Percentiles rank a stretch among this genome's conserved stretches.
phyloP scores from a whole-genome alignment of 192 early-diverging fungal genomes.

The Coemansia sp. region DNA sequence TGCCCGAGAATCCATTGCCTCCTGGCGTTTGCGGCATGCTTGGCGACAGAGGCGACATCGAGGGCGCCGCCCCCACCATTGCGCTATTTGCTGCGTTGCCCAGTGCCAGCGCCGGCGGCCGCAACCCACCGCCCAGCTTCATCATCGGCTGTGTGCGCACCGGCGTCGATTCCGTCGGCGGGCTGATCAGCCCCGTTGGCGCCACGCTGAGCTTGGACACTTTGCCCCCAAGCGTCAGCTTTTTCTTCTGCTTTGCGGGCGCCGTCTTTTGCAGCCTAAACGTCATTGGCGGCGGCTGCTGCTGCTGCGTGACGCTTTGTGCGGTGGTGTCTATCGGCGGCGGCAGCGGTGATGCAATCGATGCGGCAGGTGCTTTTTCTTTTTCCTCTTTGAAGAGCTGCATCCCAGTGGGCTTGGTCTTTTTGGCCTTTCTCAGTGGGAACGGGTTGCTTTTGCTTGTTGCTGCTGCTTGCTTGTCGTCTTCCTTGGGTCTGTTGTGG shows the following conservation, averaged over 20 bases:
- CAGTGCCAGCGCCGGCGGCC: constrained; percentile 40
- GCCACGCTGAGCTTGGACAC: constrained; percentile 37
- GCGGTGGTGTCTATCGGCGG: neutral
- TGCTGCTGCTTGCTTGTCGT: neutral
- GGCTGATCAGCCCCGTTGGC: constrained; percentile 42
- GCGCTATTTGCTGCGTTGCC: constrained; percentile 12
- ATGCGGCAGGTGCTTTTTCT: neutral
- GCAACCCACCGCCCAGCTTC: constrained; percentile 5
- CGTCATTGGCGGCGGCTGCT: constrained; percentile 14
- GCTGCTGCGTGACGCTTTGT: neutral
- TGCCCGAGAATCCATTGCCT: constrained; percentile 6
- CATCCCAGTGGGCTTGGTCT: neutral
- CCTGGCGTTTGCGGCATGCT: constrained; percentile 31
- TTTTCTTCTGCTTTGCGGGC: constrained; percentile 16
- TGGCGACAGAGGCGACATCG: constrained; percentile 33
- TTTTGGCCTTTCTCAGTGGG: constrained; percentile 1
- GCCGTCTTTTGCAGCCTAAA: constrained; percentile 43
- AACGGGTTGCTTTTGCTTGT: constrained; percentile 2
- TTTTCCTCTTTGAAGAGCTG: neutral
- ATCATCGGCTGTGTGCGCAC: neutral
- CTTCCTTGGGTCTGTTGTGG: neutral
- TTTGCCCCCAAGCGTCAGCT: neutral
- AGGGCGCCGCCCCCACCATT: constrained; percentile 1
- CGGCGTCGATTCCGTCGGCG: constrained; percentile 29
- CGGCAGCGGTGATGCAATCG: neutral